Evolutionary conservation across 1,284 basidiomycete genomes (phyloP).

Genomic region (Marasmius oreades): DNA sequence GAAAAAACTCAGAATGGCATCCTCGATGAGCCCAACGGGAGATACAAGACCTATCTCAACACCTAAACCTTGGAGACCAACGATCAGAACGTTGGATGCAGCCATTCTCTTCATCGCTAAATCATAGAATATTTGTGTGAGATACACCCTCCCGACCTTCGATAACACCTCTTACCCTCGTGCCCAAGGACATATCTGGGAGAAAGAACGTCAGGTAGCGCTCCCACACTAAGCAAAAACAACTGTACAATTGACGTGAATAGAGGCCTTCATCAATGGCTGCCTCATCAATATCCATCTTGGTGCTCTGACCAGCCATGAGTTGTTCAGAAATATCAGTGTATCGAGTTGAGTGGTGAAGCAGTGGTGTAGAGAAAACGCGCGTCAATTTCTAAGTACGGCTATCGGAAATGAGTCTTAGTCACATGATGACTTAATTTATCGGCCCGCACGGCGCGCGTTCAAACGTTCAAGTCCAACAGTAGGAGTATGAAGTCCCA

Average conservation of each 20-base stretch:
- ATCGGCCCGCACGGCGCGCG: too few relatives aligned
- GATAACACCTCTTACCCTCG: conserved; percentile 66
- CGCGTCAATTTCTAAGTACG: conserved; percentile 1
- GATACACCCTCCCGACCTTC: background rate
- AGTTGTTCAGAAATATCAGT: background rate
- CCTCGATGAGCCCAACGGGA: conserved; percentile 9
- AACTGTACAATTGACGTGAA: conserved; percentile 90
- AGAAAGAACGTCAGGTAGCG: conserved; percentile 18
- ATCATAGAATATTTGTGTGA: background rate
- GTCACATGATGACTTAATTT: background rate
- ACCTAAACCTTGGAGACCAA: conserved; percentile 91
- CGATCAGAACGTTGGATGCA: conserved; percentile 90
- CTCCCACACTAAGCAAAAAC: conserved; percentile 5
- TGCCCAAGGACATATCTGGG: conserved; percentile 92
- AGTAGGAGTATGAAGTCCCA: too few relatives aligned
- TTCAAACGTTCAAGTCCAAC: too few relatives aligned
- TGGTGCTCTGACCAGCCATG: conserved; percentile 52
- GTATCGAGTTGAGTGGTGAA: conserved; percentile 4
- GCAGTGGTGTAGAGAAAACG: background rate
- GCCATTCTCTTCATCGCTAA: conserved; percentile 99
- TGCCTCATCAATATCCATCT: conserved; percentile 83
- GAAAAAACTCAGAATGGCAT: conserved; percentile 6
- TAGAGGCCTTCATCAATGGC: conserved; percentile 91
- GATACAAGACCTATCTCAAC: conserved; percentile 84
- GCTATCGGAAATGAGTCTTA: background rate